Percentiles rank a stretch among this genome's conserved stretches.
Evolutionary conservation across 2,329 filamentous ascomycete species (phyloP).

Genomic region (Talaromyces piceae): DNA sequence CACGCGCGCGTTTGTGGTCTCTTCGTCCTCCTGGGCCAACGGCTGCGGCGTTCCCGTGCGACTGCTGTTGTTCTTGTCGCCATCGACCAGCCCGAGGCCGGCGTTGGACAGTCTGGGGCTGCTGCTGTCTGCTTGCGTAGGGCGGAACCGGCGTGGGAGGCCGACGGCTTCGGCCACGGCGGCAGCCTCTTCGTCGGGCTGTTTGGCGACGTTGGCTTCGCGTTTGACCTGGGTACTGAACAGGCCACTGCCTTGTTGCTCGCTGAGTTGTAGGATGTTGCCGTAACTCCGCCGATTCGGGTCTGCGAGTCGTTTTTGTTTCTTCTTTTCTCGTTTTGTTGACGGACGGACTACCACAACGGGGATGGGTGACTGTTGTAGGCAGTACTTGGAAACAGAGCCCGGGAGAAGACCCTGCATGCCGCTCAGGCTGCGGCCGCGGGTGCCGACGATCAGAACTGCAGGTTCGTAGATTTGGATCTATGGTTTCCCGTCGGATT

Average conservation of each 20-base stretch:
- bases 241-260: constrained; percentile 43
- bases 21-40: constrained; percentile 3
- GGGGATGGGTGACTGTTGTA: constrained; percentile 87
- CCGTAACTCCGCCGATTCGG: constrained; percentile 68
- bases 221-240: constrained; percentile 42
- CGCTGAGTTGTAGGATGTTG: constrained; percentile 64
- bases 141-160: constrained; percentile 21
- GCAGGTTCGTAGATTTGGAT: constrained; percentile 88
- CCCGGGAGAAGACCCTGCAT: constrained; percentile 81
- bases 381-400: constrained; percentile 87
- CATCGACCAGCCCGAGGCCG: background rate
- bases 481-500: constrained; percentile 45
- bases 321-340: constrained; percentile 83
- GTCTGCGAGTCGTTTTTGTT: constrained; percentile 73
- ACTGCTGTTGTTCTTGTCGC: constrained; percentile 5
- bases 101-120: constrained; percentile 7
- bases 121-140: constrained; percentile 10
- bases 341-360: constrained; percentile 87
- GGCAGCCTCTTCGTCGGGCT: constrained; percentile 42
- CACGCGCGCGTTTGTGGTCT: constrained; percentile 1
- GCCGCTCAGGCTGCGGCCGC: constrained; percentile 74
- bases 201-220: constrained; percentile 38
- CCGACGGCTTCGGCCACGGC: constrained; percentile 45
- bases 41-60: constrained; percentile 6
- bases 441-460: constrained; percentile 83